Evolutionary conservation across 2,329 filamentous ascomycete genomes (phyloP), one percentile per base, ranked within the genome.

Genomic region (Phaeosphaeria sp.): DNA sequence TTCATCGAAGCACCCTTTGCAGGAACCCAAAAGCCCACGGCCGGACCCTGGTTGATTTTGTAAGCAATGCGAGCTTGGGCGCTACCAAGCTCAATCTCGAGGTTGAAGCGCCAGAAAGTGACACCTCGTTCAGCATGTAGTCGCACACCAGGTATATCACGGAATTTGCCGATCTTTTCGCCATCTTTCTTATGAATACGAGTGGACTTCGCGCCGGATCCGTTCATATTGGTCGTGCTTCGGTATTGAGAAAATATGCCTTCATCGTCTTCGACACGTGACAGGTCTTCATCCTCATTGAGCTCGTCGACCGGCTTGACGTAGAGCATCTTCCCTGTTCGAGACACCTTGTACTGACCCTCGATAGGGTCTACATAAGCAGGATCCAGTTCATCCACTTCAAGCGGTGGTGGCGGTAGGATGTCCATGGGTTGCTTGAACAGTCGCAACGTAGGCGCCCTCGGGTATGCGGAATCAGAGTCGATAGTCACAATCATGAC

Each of bases 91-190:
- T 99, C 94, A 50, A 99, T 85, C 76, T 98, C 94, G 49, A 99
- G 85, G 72, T 93, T 97, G 83, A 98, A 99, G 43, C 93, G 87
- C 95, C 95, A 99, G 78, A 99, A 99, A 0, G 95, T 99, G 60
- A 90, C 88, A 43, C 94, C 94, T 58, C 90, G 85, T 73, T 97
- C 95, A 1, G 87, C 84, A 70, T 97, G 93, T 13, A 99, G 84
- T 21, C 92, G 88, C 68, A 91, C 88, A 1, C 91, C 95, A 58
- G 88, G 84, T 6, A 97, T 87, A 69, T 97, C 93, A 69, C 90
- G 92, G 74, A 91, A 93, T 74, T 92, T 91, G 48, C 89, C 90
- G 5, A 88, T 80, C 66, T 88, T 91, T 75, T 98, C 94, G 17
- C 94, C 93, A 68, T 97, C 93, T 41, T 86, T 77, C 49, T 72